These are phyloP conservation scores for Vachellia collinsii DNA, from an alignment of 306 rosid species.

Conservation along the genomic window DNA sequence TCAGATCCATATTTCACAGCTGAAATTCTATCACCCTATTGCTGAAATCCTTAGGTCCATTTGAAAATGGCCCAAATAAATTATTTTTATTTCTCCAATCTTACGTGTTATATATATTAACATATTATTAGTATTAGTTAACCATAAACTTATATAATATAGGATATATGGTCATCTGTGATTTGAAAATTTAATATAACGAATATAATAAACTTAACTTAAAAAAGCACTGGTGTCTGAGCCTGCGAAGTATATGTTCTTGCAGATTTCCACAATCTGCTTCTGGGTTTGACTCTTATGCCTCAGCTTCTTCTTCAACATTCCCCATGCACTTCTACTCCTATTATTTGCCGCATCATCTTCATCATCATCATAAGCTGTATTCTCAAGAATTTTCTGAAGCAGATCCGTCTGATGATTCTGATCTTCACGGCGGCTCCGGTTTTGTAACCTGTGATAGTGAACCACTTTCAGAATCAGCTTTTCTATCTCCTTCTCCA, in stretches of 20 bases:
- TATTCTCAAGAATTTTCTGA: conserved; percentile 25
- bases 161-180: no score
- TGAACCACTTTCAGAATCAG: conserved; percentile 31
- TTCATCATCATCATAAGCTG: neutral
- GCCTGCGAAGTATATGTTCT: conserved; percentile 27
- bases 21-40: no score
- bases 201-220: no score
- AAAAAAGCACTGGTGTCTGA: neutral
- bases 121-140: no score
- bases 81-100: no score
- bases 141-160: no score
- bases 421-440: neutral
- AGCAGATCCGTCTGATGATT: conserved; percentile 35
- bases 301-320: neutral
- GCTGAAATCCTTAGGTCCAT: neutral
- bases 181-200: no score
- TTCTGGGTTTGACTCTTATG: neutral
- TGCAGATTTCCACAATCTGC: conserved; percentile 41
- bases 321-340: neutral
- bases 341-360: no score
- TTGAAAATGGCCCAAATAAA: no score
- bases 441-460: conserved; percentile 20
- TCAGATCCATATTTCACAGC: no score
- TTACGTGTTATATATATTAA: no score
- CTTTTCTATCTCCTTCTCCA: conserved; percentile 42